Evolutionary conservation across 2,329 filamentous ascomycete species (phyloP), one percentile per base, ranked within the genome.

Genomic region (Dactylellina cionopaga): DNA sequence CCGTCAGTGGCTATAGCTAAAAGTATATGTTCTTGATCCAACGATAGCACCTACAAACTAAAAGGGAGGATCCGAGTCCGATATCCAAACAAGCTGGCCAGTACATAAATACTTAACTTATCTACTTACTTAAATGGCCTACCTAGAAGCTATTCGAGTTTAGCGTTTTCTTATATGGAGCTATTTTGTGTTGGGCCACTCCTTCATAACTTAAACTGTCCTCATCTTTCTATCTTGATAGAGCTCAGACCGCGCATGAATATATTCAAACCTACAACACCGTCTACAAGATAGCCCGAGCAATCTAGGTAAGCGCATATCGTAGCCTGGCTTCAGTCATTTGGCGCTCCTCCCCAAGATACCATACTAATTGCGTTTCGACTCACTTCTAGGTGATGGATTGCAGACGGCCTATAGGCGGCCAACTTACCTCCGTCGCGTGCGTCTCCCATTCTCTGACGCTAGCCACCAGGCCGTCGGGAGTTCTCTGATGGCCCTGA

Each of bases 401-500:
- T 72, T 58, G 54, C 55, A 59, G 59, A 27, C 49, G 66, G 56
- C 49, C 29, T 55, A 29, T 33, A 56, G 58, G 59, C 65, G 47
- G 66, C 49, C 66, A 63, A 47, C 33, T 44, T 39, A 56, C 65
- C 51, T 43, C 52, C 43, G 52, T 59, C 39, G 52, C 51, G n/a
- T n/a, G n/a, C 60, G 68, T 65, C 51, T 41, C 39, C 44, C 44
- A 31, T 52, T 63, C 49, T 58, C 51, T 63, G 43, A 63, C 44
- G 25, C 37, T 15, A 39, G 41, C 56, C 47, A 13, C 55, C 47
- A 60, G 56, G 55, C n/a, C 56, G 10, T 37, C 58, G 24, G 41
- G 29, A 25, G 35, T 39, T 54, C 37, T 65, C 68, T 65, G 60
- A 72, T 72, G 68, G 68, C 68, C 51, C 52, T 72, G 19, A 72